These are phyloP conservation scores for Naematelia aurantialba DNA, from an alignment of 768 basidiomycete species.

Conservation along the genomic window DNA sequence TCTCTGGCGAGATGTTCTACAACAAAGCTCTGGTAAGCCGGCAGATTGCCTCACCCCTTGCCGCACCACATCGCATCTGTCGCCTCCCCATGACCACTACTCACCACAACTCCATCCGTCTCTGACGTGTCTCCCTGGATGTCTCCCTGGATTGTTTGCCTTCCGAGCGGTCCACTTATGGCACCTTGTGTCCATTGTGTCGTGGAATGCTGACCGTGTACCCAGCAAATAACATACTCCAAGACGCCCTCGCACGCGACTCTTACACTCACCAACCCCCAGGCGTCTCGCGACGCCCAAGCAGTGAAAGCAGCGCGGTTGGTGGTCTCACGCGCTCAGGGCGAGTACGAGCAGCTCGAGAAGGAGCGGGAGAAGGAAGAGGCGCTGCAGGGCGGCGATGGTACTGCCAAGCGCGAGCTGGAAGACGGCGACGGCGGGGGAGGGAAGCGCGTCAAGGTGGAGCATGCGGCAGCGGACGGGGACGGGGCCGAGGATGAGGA, in stretches of 20 bases:
- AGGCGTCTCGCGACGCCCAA: constrained; percentile 48
- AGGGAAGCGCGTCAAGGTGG: constrained; percentile 67
- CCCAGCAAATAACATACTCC: constrained; percentile 89
- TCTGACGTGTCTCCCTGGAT: too few relatives aligned
- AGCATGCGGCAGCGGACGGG: too few relatives aligned
- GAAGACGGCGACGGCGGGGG: constrained; percentile 61
- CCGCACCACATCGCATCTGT: background rate
- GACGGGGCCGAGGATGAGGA: constrained; percentile 59
- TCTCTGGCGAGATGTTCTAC: constrained; percentile 89
- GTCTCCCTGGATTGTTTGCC: background rate
- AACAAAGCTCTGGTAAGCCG: constrained; percentile 81
- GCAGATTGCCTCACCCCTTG: background rate
- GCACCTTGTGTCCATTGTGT: too few relatives aligned
- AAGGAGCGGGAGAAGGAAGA: constrained; percentile 60
- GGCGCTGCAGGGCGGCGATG: constrained; percentile 39
- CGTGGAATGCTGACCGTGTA: too few relatives aligned
- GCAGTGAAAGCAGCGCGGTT: constrained; percentile 43
- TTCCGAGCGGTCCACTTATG: background rate
- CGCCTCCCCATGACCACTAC: background rate
- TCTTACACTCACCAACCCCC: constrained; percentile 64
- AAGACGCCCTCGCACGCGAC: constrained; percentile 85
- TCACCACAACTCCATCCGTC: too few relatives aligned
- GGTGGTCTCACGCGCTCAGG: constrained; percentile 52
- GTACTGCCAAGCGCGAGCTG: constrained; percentile 56
- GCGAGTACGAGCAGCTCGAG: constrained; percentile 53